Conservation (phyloP, 192 early-diverging fungal species). For the Podila epigama region DNA sequence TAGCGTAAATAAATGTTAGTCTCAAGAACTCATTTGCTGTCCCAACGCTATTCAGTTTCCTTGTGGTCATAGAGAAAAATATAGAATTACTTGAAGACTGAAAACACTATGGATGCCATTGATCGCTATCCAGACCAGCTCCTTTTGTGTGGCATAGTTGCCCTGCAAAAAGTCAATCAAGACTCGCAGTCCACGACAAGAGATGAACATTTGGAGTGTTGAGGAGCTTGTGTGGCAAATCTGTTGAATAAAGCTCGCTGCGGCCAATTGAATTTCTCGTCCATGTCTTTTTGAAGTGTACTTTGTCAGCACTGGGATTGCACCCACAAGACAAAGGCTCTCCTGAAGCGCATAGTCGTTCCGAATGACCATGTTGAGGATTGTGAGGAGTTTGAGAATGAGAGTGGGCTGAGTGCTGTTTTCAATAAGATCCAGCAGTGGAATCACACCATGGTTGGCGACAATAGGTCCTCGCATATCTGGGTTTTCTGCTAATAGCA, state of each 20-base stretch:
- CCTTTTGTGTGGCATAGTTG: constrained; percentile 53
- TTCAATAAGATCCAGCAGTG: constrained; percentile 55
- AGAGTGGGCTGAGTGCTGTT: constrained; percentile 35
- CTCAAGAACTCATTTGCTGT: neutral
- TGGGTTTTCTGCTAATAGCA: constrained; percentile 46
- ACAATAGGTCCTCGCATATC: constrained; percentile 54
- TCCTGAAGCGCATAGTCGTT: constrained; percentile 55
- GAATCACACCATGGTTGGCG: constrained; percentile 55
- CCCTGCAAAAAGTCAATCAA: constrained; percentile 58
- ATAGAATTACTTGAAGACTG: constrained; percentile 53
- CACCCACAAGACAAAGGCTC: constrained; percentile 61
- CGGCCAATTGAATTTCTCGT: constrained; percentile 54
- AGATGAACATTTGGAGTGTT: constrained; percentile 66
- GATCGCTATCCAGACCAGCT: constrained; percentile 61
- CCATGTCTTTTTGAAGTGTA: constrained; percentile 50
- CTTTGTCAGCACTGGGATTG: constrained; percentile 56
- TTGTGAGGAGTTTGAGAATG: constrained; percentile 35
- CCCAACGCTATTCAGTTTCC: neutral
- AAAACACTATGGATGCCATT: constrained; percentile 62
- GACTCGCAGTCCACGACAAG: constrained; percentile 59
- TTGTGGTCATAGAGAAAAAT: neutral
- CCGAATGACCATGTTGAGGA: constrained; percentile 51
- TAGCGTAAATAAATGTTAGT: neutral
- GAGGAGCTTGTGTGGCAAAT: constrained; percentile 56
- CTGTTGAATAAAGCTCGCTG: constrained; percentile 57